Evolutionary conservation across 768 basidiomycete genomes (phyloP).

Genomic region (Scleroderma citrinum): DNA sequence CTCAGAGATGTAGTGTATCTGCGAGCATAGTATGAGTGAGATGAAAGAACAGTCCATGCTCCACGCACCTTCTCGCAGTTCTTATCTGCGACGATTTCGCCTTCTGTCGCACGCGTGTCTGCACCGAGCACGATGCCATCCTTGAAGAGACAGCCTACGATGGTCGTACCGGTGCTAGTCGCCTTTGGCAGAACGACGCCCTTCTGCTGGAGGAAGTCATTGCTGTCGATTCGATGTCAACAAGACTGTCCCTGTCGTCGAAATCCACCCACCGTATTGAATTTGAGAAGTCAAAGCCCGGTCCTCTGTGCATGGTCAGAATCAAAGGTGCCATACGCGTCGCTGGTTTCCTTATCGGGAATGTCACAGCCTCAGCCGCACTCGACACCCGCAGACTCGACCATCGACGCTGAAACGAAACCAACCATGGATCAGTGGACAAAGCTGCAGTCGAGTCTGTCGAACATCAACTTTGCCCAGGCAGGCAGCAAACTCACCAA

Average conservation of each 20-base stretch:
- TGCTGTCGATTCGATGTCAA: constrained; percentile 37
- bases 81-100: constrained; percentile 95
- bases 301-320: constrained; percentile 37
- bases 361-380: not conserved
- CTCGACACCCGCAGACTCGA: not conserved
- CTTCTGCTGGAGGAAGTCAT: constrained; percentile 63
- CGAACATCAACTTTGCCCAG: constrained; percentile 64
- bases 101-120: constrained; percentile 93
- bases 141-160: constrained; percentile 91
- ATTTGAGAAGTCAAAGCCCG: constrained; percentile 81
- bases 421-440: constrained; percentile 50
- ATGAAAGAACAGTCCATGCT: constrained; percentile 1
- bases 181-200: constrained; percentile 76
- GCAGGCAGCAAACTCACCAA: constrained; percentile 73
- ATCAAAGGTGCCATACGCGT: constrained; percentile 9
- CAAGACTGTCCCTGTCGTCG: not conserved
- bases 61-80: constrained; percentile 94
- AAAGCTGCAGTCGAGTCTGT: constrained; percentile 59
- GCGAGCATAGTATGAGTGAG: not conserved
- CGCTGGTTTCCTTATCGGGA: constrained; percentile 12
- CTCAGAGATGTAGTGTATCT: constrained; percentile 98
- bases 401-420: constrained; percentile 4
- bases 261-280: constrained; percentile 46
- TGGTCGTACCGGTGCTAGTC: constrained; percentile 93
- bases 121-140: constrained; percentile 94